Evolutionary conservation across 306 rosid species (phyloP).

Genomic region (Cucumis sativus): DNA sequence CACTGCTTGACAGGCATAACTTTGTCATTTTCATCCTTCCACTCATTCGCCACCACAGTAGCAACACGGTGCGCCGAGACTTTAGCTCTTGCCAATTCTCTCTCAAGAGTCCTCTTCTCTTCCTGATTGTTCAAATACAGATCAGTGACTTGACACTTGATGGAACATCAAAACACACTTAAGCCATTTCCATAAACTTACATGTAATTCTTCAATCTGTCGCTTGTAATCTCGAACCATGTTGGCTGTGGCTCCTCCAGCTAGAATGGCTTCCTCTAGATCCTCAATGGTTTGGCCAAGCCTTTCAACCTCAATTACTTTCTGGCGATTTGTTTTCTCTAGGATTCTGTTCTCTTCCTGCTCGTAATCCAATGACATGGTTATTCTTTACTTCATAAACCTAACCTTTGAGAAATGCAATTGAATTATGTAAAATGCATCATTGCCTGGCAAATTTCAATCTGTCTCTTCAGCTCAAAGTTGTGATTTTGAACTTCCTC

Average conservation of each 20-base stretch:
- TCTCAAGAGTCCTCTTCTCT: slow-evolving; percentile 80
- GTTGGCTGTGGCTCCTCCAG: slow-evolving; percentile 65
- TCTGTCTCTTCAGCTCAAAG: slow-evolving; percentile 89
- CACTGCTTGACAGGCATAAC: slow-evolving; percentile 96
- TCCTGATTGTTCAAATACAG: slow-evolving; percentile 35
- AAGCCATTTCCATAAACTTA: slow-evolving; percentile 15
- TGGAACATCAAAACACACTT: background rate
- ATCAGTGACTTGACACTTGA: background rate
- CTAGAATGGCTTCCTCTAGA: slow-evolving; percentile 77
- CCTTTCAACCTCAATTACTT: slow-evolving; percentile 82
- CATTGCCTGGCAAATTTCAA: slow-evolving; percentile 86
- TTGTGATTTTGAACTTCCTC: slow-evolving; percentile 96
- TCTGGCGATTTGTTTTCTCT: slow-evolving; percentile 80
- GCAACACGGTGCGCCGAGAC: slow-evolving; percentile 82
- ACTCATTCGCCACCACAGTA: slow-evolving; percentile 75
- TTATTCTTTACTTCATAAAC: background rate
- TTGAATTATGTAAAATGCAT: background rate
- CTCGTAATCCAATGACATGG: slow-evolving; percentile 15
- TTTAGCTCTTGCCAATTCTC: slow-evolving; percentile 74
- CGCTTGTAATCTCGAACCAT: slow-evolving; percentile 62
- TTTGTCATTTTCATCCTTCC: slow-evolving; percentile 85
- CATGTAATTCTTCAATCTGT: slow-evolving; percentile 55
- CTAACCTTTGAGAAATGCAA: background rate
- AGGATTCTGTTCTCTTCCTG: slow-evolving; percentile 94
- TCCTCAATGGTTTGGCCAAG: slow-evolving; percentile 80